Conservation (phyloP, 139 green algal species). For the Volvox reticuliferus region DNA sequence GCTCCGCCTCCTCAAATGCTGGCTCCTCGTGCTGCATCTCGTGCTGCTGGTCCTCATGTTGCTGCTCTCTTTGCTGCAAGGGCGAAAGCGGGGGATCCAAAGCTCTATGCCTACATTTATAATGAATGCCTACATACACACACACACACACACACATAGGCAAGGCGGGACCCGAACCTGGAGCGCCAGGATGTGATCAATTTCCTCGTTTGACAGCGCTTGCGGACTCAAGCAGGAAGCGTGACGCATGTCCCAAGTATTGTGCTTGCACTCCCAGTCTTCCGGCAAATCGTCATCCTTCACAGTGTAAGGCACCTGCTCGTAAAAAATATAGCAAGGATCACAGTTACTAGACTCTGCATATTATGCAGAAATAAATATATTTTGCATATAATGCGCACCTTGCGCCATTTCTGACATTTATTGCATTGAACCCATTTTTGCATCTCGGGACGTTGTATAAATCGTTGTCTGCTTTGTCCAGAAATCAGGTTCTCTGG, state of each 20-base stretch:
- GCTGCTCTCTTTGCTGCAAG: background rate
- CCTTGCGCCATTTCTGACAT: conserved; percentile 90
- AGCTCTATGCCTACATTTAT: background rate
- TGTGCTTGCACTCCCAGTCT: conserved; percentile 83
- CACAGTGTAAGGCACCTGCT: conserved; percentile 79
- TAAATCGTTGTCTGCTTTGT: conserved; percentile 8
- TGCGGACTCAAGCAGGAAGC: conserved; percentile 76
- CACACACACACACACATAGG: background rate
- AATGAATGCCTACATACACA: background rate
- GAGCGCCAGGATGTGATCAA: conserved; percentile 76
- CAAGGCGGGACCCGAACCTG: conserved; percentile 46
- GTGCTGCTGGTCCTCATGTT: conserved; percentile 41
- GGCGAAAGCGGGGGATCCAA: background rate
- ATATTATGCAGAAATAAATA: too few species aligned
- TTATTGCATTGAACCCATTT: conserved; percentile 92
- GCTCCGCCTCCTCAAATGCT: conserved; percentile 48
- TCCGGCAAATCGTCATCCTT: conserved; percentile 81
- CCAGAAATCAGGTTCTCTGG: background rate
- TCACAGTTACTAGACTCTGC: too few species aligned
- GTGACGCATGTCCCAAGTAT: conserved; percentile 77
- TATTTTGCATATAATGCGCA: conserved; percentile 28
- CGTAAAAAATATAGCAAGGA: too few species aligned
- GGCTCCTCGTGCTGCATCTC: conserved; percentile 30
- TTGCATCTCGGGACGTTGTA: conserved; percentile 59
- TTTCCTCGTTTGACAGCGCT: conserved; percentile 77